Base-by-base conservation (phyloP, 331 rosid genomes). In the Malus hybrid region DNA sequence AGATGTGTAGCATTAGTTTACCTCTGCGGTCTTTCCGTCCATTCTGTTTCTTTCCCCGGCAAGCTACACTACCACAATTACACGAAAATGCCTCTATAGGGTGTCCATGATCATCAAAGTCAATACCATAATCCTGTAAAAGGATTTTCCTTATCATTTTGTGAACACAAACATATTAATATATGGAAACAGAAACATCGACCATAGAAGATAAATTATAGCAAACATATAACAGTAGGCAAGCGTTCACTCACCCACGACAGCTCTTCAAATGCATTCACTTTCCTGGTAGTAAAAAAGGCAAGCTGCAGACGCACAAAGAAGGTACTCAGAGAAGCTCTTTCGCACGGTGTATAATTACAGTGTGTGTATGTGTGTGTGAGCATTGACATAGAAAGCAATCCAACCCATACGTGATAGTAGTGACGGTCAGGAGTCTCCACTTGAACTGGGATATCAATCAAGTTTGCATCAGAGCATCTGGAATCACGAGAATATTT, bases 391-490 rank as follows among this genome's bases (percentile, higher is more conserved):
- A 48, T 67, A 56, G 31, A 59, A 67, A 77, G 73, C 68, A 28
- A 67, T 28, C 20, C 52, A 72, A 79, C 24, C 27, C 80, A 72
- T 87, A 91, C 98, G 83, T 88, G 98, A 79, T 93, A 93, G 72
- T 91, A 93, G 79, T 93, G 98, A 50, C 85, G 98, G 79, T 93
- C 98, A 24, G 97, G 98, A 46, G 94, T 90, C 86, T 93, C 98
- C 69, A 91, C 95, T 90, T 93, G 97, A 76, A 93, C 93, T 3
- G 97, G 98, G 74, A 93, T 77, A 76, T 88, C 98, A 64, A 88
- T 73, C 81, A 93, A 77, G 84, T 88, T 93, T 65, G 87, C 83
- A 81, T 94, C 97, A 18, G 1, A 39, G 80, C 98, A 91, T 75
- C 98, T 94, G 80, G 4, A 81, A 69, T 28, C 65, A 70, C 34